phyloP scores from a whole-genome alignment of 805 yeast species.

The Candida vartiovaarae region DNA sequence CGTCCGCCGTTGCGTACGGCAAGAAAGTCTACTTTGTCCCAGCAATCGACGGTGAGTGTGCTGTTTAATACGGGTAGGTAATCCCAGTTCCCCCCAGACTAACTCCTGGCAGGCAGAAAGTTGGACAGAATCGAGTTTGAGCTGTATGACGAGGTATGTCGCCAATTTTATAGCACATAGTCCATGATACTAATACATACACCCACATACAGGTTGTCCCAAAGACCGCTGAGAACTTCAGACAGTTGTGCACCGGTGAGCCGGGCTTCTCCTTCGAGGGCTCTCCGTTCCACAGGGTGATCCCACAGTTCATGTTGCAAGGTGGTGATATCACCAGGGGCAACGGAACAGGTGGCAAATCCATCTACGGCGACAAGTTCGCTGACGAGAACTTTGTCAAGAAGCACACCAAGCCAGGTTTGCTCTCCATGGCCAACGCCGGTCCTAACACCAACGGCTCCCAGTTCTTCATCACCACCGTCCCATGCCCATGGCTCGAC shows the following conservation, averaged over 20 bases:
- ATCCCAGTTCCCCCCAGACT: background rate
- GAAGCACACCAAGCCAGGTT: conserved; percentile 74
- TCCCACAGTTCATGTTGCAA: conserved; percentile 94
- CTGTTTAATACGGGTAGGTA: background rate
- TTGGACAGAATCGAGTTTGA: conserved; percentile 33
- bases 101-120: conserved; percentile 24
- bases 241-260: conserved; percentile 84
- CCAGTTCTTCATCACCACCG: conserved; percentile 84
- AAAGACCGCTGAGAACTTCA: conserved; percentile 75
- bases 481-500: conserved; percentile 70
- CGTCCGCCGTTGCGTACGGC: conserved; percentile 27
- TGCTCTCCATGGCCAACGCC: conserved; percentile 87
- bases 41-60: conserved; percentile 38
- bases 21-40: conserved; percentile 52
- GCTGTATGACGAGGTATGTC: conserved; percentile 24
- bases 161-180: no score
- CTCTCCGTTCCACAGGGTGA: conserved; percentile 88
- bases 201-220: conserved; percentile 37
- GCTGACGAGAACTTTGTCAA: conserved; percentile 56
- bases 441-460: conserved; percentile 93
- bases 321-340: conserved; percentile 86
- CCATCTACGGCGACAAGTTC: conserved; percentile 68
- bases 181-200: background rate
- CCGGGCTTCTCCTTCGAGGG: conserved; percentile 65
- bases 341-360: conserved; percentile 91